Evolutionary conservation across 176 grass and related monocot genomes (phyloP).

Genomic region (Juncus inflexus): DNA sequence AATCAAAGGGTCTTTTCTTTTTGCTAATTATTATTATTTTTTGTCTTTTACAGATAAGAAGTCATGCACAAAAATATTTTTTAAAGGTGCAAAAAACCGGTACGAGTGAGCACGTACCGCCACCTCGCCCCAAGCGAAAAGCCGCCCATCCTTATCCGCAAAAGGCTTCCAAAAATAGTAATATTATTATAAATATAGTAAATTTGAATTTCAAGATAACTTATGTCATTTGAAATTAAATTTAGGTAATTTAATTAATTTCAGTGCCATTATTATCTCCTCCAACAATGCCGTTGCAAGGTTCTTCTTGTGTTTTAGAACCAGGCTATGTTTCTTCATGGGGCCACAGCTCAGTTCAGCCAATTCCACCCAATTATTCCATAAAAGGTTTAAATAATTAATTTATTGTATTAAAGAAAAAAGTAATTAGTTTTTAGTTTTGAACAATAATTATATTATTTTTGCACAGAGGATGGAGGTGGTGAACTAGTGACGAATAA

Average conservation of each 20-base stretch:
- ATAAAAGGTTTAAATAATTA: slow-evolving; percentile 49
- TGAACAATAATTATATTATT: slow-evolving; percentile 20
- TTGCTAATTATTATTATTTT: not conserved
- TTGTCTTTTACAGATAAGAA: slow-evolving; percentile 63
- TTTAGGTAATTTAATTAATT: not conserved
- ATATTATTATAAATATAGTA: not conserved
- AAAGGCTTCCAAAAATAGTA: slow-evolving; percentile 93
- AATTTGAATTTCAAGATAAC: not conserved
- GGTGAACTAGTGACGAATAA: slow-evolving; percentile 42
- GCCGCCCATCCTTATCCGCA: slow-evolving; percentile 96
- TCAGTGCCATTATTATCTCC: slow-evolving; percentile 33
- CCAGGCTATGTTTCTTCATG: slow-evolving; percentile 63
- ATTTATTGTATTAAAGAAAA: not conserved
- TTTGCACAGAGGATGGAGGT: slow-evolving; percentile 52
- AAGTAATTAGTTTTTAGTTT: too few species aligned
- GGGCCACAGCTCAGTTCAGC: slow-evolving; percentile 48
- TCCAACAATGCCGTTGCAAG: slow-evolving; percentile 27
- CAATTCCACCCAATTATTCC: slow-evolving; percentile 41
- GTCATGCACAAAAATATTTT: slow-evolving; percentile 97
- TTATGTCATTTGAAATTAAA: not conserved
- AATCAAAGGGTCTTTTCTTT: not conserved
- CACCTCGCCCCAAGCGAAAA: slow-evolving; percentile 97
- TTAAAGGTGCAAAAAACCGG: slow-evolving; percentile 99
- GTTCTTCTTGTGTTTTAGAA: slow-evolving; percentile 49
- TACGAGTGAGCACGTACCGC: slow-evolving; percentile 84